Base-by-base conservation (phyloP, 495 filamentous ascomycete genomes). In the Xylaria palmicola region DNA sequence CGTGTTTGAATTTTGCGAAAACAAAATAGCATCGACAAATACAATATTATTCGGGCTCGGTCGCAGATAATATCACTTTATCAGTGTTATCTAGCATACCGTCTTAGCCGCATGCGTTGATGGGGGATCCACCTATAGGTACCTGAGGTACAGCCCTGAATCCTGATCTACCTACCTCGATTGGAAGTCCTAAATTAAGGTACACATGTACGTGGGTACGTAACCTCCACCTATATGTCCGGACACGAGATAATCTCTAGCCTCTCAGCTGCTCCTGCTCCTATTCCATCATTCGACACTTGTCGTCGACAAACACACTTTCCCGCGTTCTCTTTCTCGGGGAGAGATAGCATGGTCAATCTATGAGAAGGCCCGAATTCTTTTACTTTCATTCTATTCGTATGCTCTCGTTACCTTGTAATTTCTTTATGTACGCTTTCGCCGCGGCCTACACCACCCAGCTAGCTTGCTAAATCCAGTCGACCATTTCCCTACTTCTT, bases 401-500 rank as follows among this genome's bases (percentile, higher is more conserved):
- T 54, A 40, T 63, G 44, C 65, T 59, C 37, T 72, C 69, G 59
- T 68, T 72, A 63, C 37, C 48, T 48, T 61, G 41, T 51, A 57
- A 49, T 47, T 52, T 52, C 37, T 30, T 59, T 64, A 56, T 44
- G 36, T 20, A 41, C 52, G 26, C 56, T 52, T 60, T 61, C 15
- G 22, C 32, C 49, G 22, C 19, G 40, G 19, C 30, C 29, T 47
- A 45, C 20, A 20, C 34, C 40, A 34, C 15, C 10, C 17, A 9
- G n/a, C 15, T 61, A 40, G 22, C 50, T 22, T 39, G 54, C 41
- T 32, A 30, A 22, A 37, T n/a, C 43, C 20, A 4, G 7, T 19
- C 30, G 19, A 13, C 44, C 53, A 12, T 24, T 61, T 20, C 24
- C n/a, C 50, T 55, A 55, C 26, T 55, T 36, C 22, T 36, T 44